Evolutionary conservation across 495 filamentous ascomycete genomes (phyloP).

Genomic region (Aspergillus asperescens): DNA sequence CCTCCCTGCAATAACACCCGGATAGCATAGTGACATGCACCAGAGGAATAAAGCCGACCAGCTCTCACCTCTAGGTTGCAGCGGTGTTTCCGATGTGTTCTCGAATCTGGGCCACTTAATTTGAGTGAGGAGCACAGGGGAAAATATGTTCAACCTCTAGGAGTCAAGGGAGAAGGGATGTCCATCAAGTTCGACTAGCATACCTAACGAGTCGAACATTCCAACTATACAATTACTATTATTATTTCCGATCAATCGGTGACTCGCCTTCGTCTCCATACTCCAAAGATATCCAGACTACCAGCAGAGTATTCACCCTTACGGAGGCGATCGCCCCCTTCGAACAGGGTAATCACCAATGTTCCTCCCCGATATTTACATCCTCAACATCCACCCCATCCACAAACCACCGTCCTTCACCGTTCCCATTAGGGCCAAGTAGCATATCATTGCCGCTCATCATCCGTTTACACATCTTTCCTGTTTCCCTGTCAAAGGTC

Average conservation of each 20-base stretch:
- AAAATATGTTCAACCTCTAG: conserved; percentile 3
- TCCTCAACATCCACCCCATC: conserved; percentile 68
- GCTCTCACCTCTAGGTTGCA: too few relatives aligned
- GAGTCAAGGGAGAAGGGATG: conserved; percentile 18
- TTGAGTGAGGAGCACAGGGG: conserved; percentile 8
- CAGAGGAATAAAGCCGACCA: too few relatives aligned
- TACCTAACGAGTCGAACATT: conserved; percentile 7
- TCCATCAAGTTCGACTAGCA: neutral
- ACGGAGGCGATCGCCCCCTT: too few relatives aligned
- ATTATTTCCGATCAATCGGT: neutral
- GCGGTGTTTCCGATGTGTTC: too few relatives aligned
- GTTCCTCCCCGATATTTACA: conserved; percentile 64
- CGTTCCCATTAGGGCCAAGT: conserved; percentile 48
- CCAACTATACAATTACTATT: neutral
- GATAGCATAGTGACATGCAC: too few relatives aligned
- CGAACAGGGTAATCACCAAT: conserved; percentile 53
- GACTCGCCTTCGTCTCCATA: too few relatives aligned
- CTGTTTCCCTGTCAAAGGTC: conserved; percentile 69
- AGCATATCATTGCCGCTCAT: conserved; percentile 90
- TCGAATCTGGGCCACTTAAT: too few relatives aligned
- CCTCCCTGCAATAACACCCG: too few relatives aligned
- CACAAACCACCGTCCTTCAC: conserved; percentile 53
- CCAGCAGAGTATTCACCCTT: neutral
- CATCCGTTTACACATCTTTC: conserved; percentile 78
- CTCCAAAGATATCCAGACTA: neutral